Conservation (phyloP, 345 rosid species). For the Salix koriyanagi region DNA sequence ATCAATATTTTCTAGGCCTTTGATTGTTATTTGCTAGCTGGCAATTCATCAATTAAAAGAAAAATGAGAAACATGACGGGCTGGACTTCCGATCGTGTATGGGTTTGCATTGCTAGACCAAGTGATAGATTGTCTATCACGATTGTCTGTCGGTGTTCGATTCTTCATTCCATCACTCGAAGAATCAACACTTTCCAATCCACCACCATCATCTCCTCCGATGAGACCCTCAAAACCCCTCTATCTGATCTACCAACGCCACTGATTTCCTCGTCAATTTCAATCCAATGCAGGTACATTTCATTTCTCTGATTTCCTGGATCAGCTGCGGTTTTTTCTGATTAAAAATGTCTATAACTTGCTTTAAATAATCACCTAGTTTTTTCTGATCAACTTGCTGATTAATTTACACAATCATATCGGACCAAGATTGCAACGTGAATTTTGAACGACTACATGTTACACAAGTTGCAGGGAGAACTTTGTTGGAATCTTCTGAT, state of each 20-base stretch:
- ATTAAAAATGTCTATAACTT: too few relatives aligned
- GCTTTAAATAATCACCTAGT: neutral
- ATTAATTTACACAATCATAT: too few relatives aligned
- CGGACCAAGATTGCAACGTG: too few relatives aligned
- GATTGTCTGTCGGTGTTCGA: neutral
- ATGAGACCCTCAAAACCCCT: neutral
- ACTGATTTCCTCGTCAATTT: neutral
- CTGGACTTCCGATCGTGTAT: neutral
- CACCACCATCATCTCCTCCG: neutral
- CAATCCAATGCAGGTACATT: neutral
- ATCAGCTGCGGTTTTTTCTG: neutral
- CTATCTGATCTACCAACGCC: neutral
- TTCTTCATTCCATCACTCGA: neutral
- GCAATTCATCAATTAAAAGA: neutral
- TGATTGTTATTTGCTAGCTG: neutral
- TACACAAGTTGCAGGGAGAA: too few relatives aligned
- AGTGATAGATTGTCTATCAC: neutral
- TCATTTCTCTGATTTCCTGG: neutral
- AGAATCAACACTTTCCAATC: neutral
- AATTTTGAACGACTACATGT: too few relatives aligned
- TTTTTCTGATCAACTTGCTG: too few relatives aligned
- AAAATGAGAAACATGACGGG: neutral
- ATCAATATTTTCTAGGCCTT: neutral
- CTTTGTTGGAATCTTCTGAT: too few relatives aligned
- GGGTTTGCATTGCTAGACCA: neutral